These are phyloP conservation scores for Lecanicillium sp. DNA, from an alignment of 2,329 filamentous ascomycete genomes.

Conservation along the genomic window DNA sequence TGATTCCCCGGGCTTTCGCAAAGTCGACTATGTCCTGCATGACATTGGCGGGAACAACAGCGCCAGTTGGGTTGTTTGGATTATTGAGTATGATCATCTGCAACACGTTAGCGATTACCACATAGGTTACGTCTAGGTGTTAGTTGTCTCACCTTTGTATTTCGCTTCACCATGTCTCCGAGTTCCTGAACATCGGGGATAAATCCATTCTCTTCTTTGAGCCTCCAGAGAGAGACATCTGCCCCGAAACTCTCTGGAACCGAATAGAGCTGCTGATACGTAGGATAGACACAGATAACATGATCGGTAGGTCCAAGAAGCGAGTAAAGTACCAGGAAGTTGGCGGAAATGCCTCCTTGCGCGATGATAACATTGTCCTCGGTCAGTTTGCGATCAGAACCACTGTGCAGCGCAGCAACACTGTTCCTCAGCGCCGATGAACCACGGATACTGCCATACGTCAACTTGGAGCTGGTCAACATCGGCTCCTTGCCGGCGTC, in stretches of 20 bases:
- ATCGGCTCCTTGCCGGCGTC: slow-evolving; percentile 37
- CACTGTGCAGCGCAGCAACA: slow-evolving; percentile 57
- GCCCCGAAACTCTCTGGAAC: slow-evolving; percentile 69
- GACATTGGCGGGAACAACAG: slow-evolving; percentile 52
- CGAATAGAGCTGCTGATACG: slow-evolving; percentile 76
- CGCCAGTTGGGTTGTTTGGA: slow-evolving; percentile 77
- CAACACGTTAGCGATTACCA: neutral
- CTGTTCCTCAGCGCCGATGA: slow-evolving; percentile 54
- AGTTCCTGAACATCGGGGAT: slow-evolving; percentile 60
- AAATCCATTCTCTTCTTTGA: slow-evolving; percentile 56
- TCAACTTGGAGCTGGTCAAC: slow-evolving; percentile 48
- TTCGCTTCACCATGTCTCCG: slow-evolving; percentile 52
- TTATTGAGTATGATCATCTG: slow-evolving; percentile 53
- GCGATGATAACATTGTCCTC: slow-evolving; percentile 65
- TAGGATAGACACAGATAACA: slow-evolving; percentile 79
- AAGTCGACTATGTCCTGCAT: slow-evolving; percentile 55
- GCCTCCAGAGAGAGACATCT: slow-evolving; percentile 68
- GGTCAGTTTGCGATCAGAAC: slow-evolving; percentile 36
- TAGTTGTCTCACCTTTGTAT: slow-evolving; percentile 58
- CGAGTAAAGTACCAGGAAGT: slow-evolving; percentile 69
- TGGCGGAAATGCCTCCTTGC: slow-evolving; percentile 75
- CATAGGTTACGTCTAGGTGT: neutral
- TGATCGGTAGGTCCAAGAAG: slow-evolving; percentile 68
- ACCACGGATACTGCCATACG: slow-evolving; percentile 66
- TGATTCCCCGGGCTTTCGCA: slow-evolving; percentile 54